Evolutionary conservation across 2,329 filamentous ascomycete genomes (phyloP), one percentile per base, ranked within the genome.

Genomic region (Dothideomycetidae sp.): DNA sequence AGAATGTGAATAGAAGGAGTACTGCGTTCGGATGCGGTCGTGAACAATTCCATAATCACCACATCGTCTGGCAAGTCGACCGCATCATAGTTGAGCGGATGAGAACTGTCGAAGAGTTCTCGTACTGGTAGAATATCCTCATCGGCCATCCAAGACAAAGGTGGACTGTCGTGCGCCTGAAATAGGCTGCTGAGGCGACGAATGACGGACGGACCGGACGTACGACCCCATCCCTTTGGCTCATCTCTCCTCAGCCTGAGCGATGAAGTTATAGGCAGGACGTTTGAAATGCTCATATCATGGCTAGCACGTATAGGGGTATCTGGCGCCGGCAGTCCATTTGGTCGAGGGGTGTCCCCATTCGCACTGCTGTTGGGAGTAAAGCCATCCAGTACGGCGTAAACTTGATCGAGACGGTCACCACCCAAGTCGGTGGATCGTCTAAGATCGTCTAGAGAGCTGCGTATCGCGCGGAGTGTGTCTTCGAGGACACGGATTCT

Each of bases 401-500:
- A 13, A 12, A 38, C 5, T 5, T 33, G 36, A 9, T 32, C n/a
- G 14, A 4, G 10, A 16, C 29, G 9, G 28, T 21, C 12, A 13
- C 3, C 14, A n/a, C 17, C 12, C 14, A 5, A 7, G 17, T 14
- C 36, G 5, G 5, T 23, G n/a, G n/a, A n/a, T 14, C 31, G 10
- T 19, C 16, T 16, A 10, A 13, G 5, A 9, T 26, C 12, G 13
- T 31, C 15, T 5, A 38, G 36, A 7, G 30, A 9, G 1, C 16
- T 10, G 4, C 36, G 15, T 10, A 32, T 19, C 14, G 17, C n/a
- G 14, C 36, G 16, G 4, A 38, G 29, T n/a, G 30, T 33, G 11
- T 38, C 36, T 13, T 38, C 36, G 9, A 38, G 36, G 5, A 19
- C 11, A 10, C 36, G 21, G 12, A 38, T 38, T 3, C 36, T 29